These are phyloP conservation scores for Chalciporus sp. DNA, from an alignment of 1,284 basidiomycete species.

Conservation along the genomic window DNA sequence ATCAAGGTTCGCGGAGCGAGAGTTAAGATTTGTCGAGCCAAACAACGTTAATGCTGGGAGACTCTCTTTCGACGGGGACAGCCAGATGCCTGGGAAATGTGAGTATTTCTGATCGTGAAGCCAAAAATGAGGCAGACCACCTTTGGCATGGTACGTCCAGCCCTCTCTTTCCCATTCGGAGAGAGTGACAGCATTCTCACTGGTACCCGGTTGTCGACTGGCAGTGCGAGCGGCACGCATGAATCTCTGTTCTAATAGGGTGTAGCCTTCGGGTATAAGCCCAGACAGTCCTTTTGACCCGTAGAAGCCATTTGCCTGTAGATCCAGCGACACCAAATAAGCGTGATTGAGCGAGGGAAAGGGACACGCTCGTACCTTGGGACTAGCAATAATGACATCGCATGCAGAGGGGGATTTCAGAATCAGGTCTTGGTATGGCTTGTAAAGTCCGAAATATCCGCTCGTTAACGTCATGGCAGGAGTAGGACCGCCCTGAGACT, in stretches of 20 bases:
- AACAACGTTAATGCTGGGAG: conserved; percentile 82
- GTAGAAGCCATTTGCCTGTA: conserved; percentile 93
- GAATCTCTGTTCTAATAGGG: conserved; percentile 83
- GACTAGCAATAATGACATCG: conserved; percentile 83
- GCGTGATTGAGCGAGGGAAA: not conserved
- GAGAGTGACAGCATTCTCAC: conserved; percentile 60
- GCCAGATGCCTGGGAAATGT: conserved; percentile 73
- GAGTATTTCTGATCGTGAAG: conserved; percentile 2
- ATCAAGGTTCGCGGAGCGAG: conserved; percentile 88
- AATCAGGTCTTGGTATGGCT: conserved; percentile 78
- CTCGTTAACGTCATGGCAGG: conserved; percentile 80
- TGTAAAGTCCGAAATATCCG: conserved; percentile 92
- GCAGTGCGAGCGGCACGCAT: conserved; percentile 66
- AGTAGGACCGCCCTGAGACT: conserved; percentile 19
- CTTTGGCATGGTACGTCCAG: conserved; percentile 99
- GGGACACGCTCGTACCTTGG: conserved; percentile 58
- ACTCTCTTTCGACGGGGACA: conserved; percentile 58
- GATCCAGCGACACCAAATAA: conserved; percentile 9
- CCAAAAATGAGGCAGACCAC: conserved; percentile 42
- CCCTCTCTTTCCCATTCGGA: conserved; percentile 87
- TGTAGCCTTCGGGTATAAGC: conserved; percentile 95
- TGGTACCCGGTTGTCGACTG: conserved; percentile 49
- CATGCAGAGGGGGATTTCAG: conserved; percentile 66
- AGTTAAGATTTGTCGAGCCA: conserved; percentile 95
- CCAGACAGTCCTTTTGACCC: conserved; percentile 88